These are phyloP conservation scores for Plasmodium falciparum DNA, from an alignment of 169 alveolate species.

Conservation along the genomic window DNA sequence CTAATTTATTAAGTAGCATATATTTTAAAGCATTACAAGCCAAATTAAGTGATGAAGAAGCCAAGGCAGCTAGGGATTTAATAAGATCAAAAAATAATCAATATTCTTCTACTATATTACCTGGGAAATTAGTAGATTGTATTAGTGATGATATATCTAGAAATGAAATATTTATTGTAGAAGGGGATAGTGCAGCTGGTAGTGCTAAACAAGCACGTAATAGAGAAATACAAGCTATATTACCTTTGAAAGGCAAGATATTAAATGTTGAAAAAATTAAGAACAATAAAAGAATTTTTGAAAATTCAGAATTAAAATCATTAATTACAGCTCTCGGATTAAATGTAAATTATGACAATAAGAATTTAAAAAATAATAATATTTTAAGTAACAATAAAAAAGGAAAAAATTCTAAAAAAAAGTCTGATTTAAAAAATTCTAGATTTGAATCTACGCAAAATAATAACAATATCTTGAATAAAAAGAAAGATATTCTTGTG, in stretches of 20 bases:
- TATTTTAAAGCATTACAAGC: slow-evolving; percentile 85
- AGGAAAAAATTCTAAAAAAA: slow-evolving; percentile 34
- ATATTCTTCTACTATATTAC: slow-evolving; percentile 75
- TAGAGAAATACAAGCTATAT: slow-evolving; percentile 87
- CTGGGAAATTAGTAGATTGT: slow-evolving; percentile 88
- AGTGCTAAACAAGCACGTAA: slow-evolving; percentile 89
- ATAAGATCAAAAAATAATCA: slow-evolving; percentile 83
- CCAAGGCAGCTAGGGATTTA: slow-evolving; percentile 86
- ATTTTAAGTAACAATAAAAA: slow-evolving; percentile 9
- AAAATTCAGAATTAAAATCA: slow-evolving; percentile 83
- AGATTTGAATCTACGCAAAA: slow-evolving; percentile 8
- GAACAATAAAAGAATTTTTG: slow-evolving; percentile 81
- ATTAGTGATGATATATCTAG: slow-evolving; percentile 77
- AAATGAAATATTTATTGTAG: slow-evolving; percentile 88
- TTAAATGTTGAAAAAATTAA: slow-evolving; percentile 86
- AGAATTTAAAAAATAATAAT: slow-evolving; percentile 21
- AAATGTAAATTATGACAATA: slow-evolving; percentile 62
- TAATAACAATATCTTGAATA: slow-evolving; percentile 18
- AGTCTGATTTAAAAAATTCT: slow-evolving; percentile 20
- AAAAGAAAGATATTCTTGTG: slow-evolving; percentile 26
- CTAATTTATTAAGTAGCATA: slow-evolving; percentile 79
- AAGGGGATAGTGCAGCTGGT: slow-evolving; percentile 91
- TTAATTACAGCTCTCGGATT: slow-evolving; percentile 78
- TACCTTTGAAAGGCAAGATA: slow-evolving; percentile 89
- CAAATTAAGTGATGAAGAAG: slow-evolving; percentile 85